A percentile compares a stretch with the other conserved stretches of the same genome.
phyloP scores from a whole-genome alignment of 352 stramenopile genomes.

The Pythium brassicae region DNA sequence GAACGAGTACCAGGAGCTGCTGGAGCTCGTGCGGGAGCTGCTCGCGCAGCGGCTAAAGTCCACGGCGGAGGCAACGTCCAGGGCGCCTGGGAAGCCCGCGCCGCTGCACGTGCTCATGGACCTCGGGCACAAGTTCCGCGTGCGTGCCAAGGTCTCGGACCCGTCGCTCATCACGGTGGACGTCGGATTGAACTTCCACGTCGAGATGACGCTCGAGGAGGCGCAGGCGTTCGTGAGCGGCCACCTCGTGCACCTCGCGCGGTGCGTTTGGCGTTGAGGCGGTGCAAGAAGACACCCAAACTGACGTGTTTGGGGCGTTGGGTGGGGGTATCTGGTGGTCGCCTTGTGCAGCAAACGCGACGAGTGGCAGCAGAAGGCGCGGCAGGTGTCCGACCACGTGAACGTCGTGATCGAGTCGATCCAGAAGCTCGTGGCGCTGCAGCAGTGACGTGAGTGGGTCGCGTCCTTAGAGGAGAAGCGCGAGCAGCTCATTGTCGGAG shows the following conservation, averaged over 20 bases:
- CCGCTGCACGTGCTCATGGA: constrained; percentile 53
- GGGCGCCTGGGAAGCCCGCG: background rate
- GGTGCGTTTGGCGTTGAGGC: constrained; percentile 22
- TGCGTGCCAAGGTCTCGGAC: constrained; percentile 63
- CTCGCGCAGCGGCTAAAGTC: background rate
- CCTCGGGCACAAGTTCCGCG: constrained; percentile 65
- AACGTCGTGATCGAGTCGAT: constrained; percentile 74
- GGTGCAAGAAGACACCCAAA: too few relatives aligned
- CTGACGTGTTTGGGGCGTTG: background rate
- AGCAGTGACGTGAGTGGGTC: constrained; percentile 13
- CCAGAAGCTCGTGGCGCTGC: constrained; percentile 63
- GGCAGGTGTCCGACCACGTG: constrained; percentile 65
- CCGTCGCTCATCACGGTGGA: constrained; percentile 60
- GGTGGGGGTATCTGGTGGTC: background rate
- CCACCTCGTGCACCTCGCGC: constrained; percentile 44
- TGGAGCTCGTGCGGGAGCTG: constrained; percentile 40
- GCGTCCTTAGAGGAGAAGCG: too few relatives aligned
- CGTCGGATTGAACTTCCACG: constrained; percentile 70
- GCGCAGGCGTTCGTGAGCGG: constrained; percentile 46
- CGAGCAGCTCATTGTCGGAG: too few relatives aligned
- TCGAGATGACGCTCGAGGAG: constrained; percentile 71
- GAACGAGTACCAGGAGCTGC: constrained; percentile 36
- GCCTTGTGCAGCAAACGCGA: constrained; percentile 55
- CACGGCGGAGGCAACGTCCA: background rate
- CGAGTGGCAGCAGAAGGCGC: constrained; percentile 65